Evolutionary conservation across 1,284 basidiomycete genomes (phyloP), one percentile per base, ranked within the genome.

Genomic region (Hortiboletus rubellus): DNA sequence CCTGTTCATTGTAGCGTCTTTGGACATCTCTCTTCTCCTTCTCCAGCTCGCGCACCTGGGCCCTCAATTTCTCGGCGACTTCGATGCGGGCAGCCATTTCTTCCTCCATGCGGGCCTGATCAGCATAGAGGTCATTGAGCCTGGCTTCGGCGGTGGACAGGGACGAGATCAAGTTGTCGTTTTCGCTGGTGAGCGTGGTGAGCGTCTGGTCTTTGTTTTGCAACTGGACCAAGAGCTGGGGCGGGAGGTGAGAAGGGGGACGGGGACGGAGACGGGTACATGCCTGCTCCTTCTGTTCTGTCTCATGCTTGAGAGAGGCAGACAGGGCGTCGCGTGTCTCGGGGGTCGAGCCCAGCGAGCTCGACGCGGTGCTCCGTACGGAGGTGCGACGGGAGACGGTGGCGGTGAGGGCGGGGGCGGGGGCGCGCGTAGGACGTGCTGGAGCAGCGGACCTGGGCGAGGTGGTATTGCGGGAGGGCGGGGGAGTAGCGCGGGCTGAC

Each of bases 1-100:
- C 89, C 82, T 92, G 91, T 70, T 92, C 90, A 59, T 91, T 90
- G 69, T 92, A 92, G 61, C 91, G 79, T 58, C 89, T 82, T 58
- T 87, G 84, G 37, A 88, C 47, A 62, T 92, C 90, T 58, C 90
- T 77, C 70, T 88, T 91, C 73, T 92, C 90, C 72, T 84, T 90
- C 76, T 92, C 90, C 22, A 92, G 72, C 61, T 92, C 91, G 61
- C 87, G 87, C 44, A 91, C 81, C 72, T 92, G 91, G 36, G 79
- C 72, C 58, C 90, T 78, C 47, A 92, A 77, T 70, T 91, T 92
- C 62, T 92, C 90, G 37, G 83, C 76, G 42, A 92, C 83, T 63
- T 92, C 90, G 60, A 91, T 85, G 51, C 89, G 85, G 40, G 89
- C 83, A 37, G 84, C 83, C 71, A 91, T 76, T 63, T 92, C 90